Conservation (phyloP, 2,329 filamentous ascomycete genomes). For the Aureobasidium lini region DNA sequence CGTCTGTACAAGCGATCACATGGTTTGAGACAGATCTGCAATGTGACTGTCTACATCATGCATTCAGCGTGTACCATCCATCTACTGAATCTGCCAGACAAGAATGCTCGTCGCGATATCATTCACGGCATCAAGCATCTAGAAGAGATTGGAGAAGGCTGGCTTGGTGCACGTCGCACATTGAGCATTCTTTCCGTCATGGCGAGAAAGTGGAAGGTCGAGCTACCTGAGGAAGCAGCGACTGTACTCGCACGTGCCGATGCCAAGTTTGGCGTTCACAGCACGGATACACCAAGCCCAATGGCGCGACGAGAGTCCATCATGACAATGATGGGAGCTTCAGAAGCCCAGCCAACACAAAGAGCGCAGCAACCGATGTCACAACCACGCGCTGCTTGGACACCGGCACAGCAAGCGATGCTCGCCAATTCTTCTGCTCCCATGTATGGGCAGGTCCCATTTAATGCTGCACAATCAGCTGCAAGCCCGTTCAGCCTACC, state of each 20-base stretch:
- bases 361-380: constrained; percentile 16
- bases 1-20: constrained; percentile 89
- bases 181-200: constrained; percentile 78
- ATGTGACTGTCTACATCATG: constrained; percentile 90
- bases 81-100: constrained; percentile 84
- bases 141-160: constrained; percentile 92
- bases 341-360: constrained; percentile 12
- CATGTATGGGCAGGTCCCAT: background rate
- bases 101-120: constrained; percentile 81
- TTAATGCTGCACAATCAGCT: background rate
- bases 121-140: constrained; percentile 84
- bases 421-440: background rate
- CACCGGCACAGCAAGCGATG: background rate
- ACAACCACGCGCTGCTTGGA: constrained; percentile 16
- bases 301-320: constrained; percentile 6
- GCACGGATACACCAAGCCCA: constrained; percentile 54
- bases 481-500: background rate
- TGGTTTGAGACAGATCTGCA: constrained; percentile 87
- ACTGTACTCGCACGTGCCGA: constrained; percentile 70
- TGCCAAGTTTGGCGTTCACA: constrained; percentile 67
- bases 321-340: background rate
- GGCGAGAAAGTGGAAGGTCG: constrained; percentile 81
- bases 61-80: constrained; percentile 95
- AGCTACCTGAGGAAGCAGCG: constrained; percentile 75
- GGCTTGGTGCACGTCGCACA: constrained; percentile 81